These are phyloP conservation scores for Xylaria grammica DNA, from an alignment of 495 filamentous ascomycete species.

Conservation along the genomic window DNA sequence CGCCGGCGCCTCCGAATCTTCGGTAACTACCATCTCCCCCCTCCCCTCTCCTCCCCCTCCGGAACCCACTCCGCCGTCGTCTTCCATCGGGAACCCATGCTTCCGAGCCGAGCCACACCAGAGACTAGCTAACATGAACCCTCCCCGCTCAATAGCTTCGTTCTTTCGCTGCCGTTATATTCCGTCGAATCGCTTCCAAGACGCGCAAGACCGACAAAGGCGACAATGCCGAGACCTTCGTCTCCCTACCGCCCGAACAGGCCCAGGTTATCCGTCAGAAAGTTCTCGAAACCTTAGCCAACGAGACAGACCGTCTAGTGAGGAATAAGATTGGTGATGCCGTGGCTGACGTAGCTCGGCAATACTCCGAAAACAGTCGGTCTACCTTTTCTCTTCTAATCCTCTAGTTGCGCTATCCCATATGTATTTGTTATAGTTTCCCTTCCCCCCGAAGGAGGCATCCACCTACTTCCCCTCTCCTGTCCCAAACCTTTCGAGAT, in stretches of 20 bases:
- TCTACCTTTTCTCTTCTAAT: conserved; percentile 23
- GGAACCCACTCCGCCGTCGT: background rate
- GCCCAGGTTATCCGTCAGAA: conserved; percentile 78
- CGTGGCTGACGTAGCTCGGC: conserved; percentile 90
- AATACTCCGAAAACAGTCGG: conserved; percentile 91
- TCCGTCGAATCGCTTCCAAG: conserved; percentile 90
- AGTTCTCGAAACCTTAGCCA: conserved; percentile 74
- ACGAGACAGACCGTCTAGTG: conserved; percentile 71
- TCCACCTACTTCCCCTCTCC: conserved; percentile 28
- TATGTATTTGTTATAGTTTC: background rate
- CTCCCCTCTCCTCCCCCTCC: background rate
- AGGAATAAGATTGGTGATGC: conserved; percentile 97
- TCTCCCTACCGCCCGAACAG: conserved; percentile 72
- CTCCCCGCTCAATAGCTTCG: conserved; percentile 46
- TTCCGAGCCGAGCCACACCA: conserved; percentile 15
- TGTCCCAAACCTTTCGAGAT: background rate
- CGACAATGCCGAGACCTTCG: conserved; percentile 80
- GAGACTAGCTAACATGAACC: conserved; percentile 7
- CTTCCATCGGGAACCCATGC: conserved; percentile 11
- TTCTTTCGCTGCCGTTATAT: conserved; percentile 90
- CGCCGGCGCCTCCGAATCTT: conserved; percentile 67
- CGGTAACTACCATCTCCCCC: conserved; percentile 57
- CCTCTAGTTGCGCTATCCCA: background rate
- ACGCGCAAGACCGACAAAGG: conserved; percentile 75
- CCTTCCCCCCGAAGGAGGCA: background rate